Conservation (phyloP, 1,284 basidiomycete genomes). For the Gomphus bonarii region DNA sequence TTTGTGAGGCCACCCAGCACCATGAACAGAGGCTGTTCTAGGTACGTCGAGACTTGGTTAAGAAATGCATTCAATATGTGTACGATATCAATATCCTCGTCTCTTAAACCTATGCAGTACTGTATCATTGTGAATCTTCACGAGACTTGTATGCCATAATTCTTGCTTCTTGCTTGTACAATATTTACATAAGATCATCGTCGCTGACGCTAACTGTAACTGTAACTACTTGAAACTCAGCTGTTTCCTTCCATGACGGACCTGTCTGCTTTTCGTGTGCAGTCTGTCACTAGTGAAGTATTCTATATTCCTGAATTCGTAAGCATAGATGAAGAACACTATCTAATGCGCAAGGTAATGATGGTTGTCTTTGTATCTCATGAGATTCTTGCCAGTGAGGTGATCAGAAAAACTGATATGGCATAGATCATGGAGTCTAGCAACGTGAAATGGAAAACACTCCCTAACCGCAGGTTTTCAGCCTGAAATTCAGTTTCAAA, state of each 20-base stretch:
- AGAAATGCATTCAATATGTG: background rate
- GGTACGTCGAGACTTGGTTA: background rate
- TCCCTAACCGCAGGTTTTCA: conserved; percentile 65
- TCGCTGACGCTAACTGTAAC: background rate
- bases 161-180: background rate
- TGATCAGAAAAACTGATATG: background rate
- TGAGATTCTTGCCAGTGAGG: background rate
- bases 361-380: background rate
- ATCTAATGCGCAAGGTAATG: conserved; percentile 63
- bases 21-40: background rate
- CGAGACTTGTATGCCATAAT: background rate
- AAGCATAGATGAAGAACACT: conserved; percentile 67
- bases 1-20: background rate
- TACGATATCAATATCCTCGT: background rate
- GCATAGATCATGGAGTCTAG: conserved; percentile 63
- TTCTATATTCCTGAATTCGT: conserved; percentile 80
- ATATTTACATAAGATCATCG: background rate
- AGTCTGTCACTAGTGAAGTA: conserved; percentile 4
- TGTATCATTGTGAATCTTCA: background rate
- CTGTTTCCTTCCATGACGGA: background rate
- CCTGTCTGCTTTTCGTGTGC: conserved; percentile 1
- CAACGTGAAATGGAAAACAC: conserved; percentile 77
- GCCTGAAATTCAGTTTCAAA: background rate
- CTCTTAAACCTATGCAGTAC: background rate
- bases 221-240: background rate